Base-by-base conservation (phyloP, 371 early-diverging fungal species). In the Entomophthora muscae region DNA sequence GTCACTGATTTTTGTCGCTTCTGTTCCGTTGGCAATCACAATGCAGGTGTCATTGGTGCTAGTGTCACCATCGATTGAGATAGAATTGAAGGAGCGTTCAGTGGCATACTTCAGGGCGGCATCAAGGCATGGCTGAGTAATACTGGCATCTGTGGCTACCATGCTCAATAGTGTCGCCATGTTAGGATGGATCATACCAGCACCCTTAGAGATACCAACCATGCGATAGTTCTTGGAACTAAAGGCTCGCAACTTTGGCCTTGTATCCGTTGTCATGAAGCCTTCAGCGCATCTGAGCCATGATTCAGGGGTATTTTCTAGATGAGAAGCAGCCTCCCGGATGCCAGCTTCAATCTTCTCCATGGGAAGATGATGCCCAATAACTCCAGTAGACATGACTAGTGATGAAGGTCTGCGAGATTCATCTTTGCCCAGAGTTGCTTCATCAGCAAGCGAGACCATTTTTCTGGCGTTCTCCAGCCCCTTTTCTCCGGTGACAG, bases 321-420 rank as follows among this genome's bases (percentile, higher is more conserved):
- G 69, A 17, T 66, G 31, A 66, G 72, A 68, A 27, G 75, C 61
- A 0, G 72, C 77, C 5, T 71, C 65, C 3, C 67, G 65, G 57
- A 93, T 80, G 10, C 95, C 97, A n/a, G 71, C 59, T 55, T 76
- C 67, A 58, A 96, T 86, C 71, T 88, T 89, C 30, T 86, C 84
- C 71, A 95, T 86, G 17, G 88, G 83, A 53, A 95, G 73, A 52
- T 81, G 84, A 67, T 94, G 92, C 1, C 97, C 97, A 70, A 96
- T 96, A 28, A 96, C 97, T 52, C 97, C 97, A 0, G 97, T 96
- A 1, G 93, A 93, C 93, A 96, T 93, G 32, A 91, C 87, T 62
- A 95, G 68, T 0, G 85, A 75, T 27, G 73, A 71, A 21, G n/a
- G 53, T 23, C 70, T 64, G 7, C 75, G 73, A 21, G 63, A 53